These are phyloP conservation scores for Athelia psychrophila DNA, from an alignment of 1,284 basidiomycete genomes.

Conservation along the genomic window DNA sequence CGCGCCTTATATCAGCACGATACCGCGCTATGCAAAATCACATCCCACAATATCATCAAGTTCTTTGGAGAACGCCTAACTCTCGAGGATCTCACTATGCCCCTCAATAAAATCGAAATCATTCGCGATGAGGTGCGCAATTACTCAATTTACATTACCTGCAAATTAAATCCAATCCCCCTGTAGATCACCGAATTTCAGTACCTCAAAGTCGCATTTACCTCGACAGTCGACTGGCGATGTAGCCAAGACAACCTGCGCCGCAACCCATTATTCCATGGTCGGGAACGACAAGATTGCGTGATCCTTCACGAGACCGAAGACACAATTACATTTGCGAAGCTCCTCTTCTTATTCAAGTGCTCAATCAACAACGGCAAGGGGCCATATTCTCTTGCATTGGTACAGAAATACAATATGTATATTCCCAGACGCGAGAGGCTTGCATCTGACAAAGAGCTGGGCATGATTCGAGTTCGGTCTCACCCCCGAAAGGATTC, in stretches of 20 bases:
- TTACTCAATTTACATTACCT: conserved; percentile 11
- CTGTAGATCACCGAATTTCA: conserved; percentile 21
- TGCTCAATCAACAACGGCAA: conserved; percentile 11
- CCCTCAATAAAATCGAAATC: no score
- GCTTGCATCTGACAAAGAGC: conserved; percentile 11
- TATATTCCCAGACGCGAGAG: no score
- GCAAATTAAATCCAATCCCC: conserved; percentile 6
- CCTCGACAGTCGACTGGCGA: conserved; percentile 21
- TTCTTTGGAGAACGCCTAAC: no score
- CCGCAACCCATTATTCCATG: conserved; percentile 26
- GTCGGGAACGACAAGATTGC: conserved; percentile 23
- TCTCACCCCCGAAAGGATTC: conserved; percentile 5
- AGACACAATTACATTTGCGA: conserved; percentile 17
- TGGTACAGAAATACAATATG: conserved; percentile 20
- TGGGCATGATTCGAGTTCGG: conserved; percentile 18
- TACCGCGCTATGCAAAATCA: no score
- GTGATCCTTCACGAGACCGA: conserved; percentile 20
- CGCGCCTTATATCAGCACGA: conserved; percentile 13
- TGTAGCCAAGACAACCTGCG: conserved; percentile 20
- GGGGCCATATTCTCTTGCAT: conserved; percentile 18
- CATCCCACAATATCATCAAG: no score
- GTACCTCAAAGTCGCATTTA: conserved; percentile 24
- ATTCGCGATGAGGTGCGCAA: no score
- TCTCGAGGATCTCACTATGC: no score
- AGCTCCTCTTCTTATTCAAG: conserved; percentile 21